These are phyloP conservation scores for Euphorbia neoarborescens DNA, from an alignment of 441 rosid species.

Conservation along the genomic window DNA sequence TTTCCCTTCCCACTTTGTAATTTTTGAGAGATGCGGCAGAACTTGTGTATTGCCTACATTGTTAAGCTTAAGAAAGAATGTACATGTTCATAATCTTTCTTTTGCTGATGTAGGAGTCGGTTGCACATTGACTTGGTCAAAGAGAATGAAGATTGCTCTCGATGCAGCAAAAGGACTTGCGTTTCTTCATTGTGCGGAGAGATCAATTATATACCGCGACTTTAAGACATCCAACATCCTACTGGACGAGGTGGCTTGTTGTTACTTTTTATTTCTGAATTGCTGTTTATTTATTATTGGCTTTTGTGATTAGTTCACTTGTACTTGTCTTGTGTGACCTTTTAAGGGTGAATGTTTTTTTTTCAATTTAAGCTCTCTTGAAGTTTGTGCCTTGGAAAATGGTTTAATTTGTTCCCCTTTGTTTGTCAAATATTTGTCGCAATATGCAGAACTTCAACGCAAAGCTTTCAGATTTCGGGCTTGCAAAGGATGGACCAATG, in stretches of 20 bases:
- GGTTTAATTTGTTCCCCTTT: slow-evolving; percentile 14
- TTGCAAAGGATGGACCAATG: slow-evolving; percentile 97
- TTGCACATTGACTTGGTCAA: slow-evolving; percentile 81
- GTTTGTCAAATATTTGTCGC: slow-evolving; percentile 21
- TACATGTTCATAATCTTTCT: slow-evolving; percentile 11
- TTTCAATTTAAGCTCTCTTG: not conserved
- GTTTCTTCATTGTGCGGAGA: slow-evolving; percentile 85
- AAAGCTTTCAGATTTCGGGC: slow-evolving; percentile 95
- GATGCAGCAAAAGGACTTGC: slow-evolving; percentile 94
- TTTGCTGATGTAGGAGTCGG: slow-evolving; percentile 58
- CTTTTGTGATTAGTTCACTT: not conserved
- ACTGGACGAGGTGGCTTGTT: slow-evolving; percentile 57
- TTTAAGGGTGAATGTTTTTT: not conserved
- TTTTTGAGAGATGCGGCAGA: not conserved
- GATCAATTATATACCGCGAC: slow-evolving; percentile 88
- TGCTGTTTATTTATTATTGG: not conserved
- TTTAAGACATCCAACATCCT: slow-evolving; percentile 96
- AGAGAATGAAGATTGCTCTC: slow-evolving; percentile 86
- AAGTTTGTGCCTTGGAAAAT: not conserved
- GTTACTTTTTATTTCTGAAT: slow-evolving; percentile 5
- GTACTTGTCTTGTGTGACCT: not conserved
- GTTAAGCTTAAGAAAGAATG: slow-evolving; percentile 5
- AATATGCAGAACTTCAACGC: slow-evolving; percentile 69
- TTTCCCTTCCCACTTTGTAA: not conserved
- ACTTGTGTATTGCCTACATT: not conserved